These are phyloP conservation scores for Entomortierella chlamydospora DNA, from an alignment of 192 early-diverging fungal species.

Conservation along the genomic window DNA sequence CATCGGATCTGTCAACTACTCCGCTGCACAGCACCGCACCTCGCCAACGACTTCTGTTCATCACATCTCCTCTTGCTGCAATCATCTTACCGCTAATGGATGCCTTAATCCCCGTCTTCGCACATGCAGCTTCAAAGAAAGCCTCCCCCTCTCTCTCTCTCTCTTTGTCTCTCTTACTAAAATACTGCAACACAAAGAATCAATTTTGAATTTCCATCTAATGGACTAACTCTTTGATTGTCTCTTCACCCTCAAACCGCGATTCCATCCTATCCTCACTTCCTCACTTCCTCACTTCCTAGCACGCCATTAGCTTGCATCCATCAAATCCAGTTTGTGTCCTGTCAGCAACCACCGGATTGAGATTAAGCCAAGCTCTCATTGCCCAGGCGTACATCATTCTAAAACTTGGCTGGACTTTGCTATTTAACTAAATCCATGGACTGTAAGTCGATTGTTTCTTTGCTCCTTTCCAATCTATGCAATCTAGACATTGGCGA, in stretches of 20 bases:
- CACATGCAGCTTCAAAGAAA: neutral
- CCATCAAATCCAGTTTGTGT: neutral
- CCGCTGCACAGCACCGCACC: too few relatives aligned
- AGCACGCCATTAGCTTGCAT: neutral
- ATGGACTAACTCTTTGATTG: neutral
- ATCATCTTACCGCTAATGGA: neutral
- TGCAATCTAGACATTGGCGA: neutral
- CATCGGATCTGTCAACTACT: neutral
- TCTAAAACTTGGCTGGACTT: neutral
- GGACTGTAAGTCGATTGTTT: constrained; percentile 1
- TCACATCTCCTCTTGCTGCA: neutral
- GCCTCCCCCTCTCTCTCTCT: too few relatives aligned
- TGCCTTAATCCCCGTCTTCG: neutral
- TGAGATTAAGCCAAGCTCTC: neutral
- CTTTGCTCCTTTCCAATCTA: neutral
- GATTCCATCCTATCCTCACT: neutral
- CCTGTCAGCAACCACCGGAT: neutral
- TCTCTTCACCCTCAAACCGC: neutral
- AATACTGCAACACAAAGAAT: too few relatives aligned
- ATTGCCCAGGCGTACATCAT: too few relatives aligned
- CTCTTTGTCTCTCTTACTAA: too few relatives aligned
- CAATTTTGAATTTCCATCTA: neutral
- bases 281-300: neutral
- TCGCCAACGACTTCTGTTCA: too few relatives aligned
- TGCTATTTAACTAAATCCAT: neutral